A percentile compares a stretch with the other conserved stretches of the same genome.
Evolutionary conservation across 306 rosid genomes (phyloP).

Genomic region (Dryas drummondii): DNA sequence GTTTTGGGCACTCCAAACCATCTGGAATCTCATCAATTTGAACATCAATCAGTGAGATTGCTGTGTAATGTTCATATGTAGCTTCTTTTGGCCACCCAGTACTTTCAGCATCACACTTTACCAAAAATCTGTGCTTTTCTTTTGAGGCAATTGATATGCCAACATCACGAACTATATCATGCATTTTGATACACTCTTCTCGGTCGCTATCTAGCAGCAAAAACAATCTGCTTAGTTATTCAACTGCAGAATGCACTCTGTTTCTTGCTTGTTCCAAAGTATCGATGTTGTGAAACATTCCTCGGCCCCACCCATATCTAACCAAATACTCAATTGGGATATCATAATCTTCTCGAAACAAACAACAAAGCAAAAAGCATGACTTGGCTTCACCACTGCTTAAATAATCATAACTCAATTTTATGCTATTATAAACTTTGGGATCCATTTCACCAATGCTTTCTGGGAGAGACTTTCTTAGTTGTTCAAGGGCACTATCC

Average conservation of each 20-base stretch:
- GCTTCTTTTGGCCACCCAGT: not conserved
- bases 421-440: slow-evolving; percentile 12
- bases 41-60: not conserved
- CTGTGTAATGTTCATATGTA: not conserved
- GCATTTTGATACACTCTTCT: not conserved
- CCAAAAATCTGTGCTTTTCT: not conserved
- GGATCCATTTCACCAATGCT: not conserved
- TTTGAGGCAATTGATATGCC: not conserved
- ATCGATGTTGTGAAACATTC: not conserved
- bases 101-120: not conserved
- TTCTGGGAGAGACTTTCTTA: not conserved
- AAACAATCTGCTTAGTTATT: slow-evolving; percentile 13
- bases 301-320: slow-evolving; percentile 20
- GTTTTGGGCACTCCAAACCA: not conserved
- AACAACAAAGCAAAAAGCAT: slow-evolving; percentile 25
- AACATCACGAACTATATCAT: slow-evolving; percentile 24
- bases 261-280: slow-evolving; percentile 24
- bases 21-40: not conserved
- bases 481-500: slow-evolving; percentile 21
- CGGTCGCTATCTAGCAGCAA: not conserved
- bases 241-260: slow-evolving; percentile 17
- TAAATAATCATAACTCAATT: slow-evolving; percentile 11
- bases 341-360: slow-evolving; percentile 23
- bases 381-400: slow-evolving; percentile 15
- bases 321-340: slow-evolving; percentile 23